Evolutionary conservation across 2,329 filamentous ascomycete species (phyloP).

Genomic region (Acrocalymma vagum): DNA sequence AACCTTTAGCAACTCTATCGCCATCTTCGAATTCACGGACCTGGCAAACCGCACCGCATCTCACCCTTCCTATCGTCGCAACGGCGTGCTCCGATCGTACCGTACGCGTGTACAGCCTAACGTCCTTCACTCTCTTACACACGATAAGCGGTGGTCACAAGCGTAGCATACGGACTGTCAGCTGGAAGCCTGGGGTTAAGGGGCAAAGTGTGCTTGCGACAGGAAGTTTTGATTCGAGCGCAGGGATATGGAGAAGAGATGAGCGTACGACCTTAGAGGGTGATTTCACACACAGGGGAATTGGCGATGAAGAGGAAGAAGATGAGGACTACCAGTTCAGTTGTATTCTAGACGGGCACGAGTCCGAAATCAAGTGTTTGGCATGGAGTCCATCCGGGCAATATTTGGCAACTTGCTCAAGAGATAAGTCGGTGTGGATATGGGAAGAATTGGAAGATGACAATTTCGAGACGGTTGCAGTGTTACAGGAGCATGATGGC

Average conservation of each 20-base stretch:
- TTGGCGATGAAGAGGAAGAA: constrained; percentile 59
- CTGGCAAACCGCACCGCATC: constrained; percentile 88
- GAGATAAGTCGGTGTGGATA: constrained; percentile 97
- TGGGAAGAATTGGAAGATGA: constrained; percentile 97
- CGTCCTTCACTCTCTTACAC: constrained; percentile 80
- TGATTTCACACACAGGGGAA: constrained; percentile 30
- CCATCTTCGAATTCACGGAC: constrained; percentile 69
- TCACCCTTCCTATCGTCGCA: constrained; percentile 85
- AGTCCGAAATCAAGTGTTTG: constrained; percentile 88
- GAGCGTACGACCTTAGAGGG: constrained; percentile 63
- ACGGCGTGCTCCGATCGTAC: constrained; percentile 87
- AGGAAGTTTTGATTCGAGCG: constrained; percentile 91
- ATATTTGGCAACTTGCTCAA: constrained; percentile 86
- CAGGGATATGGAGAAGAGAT: constrained; percentile 74
- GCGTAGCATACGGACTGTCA: constrained; percentile 82
- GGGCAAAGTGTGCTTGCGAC: constrained; percentile 80
- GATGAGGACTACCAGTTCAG: constrained; percentile 92
- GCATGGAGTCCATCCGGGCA: constrained; percentile 77
- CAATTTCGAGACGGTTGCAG: constrained; percentile 96
- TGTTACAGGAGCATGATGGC: constrained; percentile 91
- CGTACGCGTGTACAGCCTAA: constrained; percentile 88
- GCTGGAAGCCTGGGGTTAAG: constrained; percentile 80
- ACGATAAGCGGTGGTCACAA: constrained; percentile 87
- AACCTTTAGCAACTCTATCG: constrained; percentile 60
- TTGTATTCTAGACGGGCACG: constrained; percentile 91